phyloP scores from a whole-genome alignment of 2,329 filamentous ascomycete species.

The Neopestalotiopsis clavispora region DNA sequence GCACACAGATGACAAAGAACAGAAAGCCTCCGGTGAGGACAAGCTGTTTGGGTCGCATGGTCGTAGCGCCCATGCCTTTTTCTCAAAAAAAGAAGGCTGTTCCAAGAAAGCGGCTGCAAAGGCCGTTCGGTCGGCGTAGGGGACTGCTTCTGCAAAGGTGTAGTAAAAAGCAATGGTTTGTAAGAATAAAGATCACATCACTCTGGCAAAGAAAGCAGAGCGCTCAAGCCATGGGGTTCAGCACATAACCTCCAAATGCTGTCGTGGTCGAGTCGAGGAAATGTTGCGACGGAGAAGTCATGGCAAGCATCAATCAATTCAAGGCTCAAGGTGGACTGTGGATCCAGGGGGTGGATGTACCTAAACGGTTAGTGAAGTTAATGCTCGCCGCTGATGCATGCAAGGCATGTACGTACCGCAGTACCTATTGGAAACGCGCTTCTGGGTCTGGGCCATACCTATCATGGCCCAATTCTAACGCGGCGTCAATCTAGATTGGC shows the following conservation, averaged over 20 bases:
- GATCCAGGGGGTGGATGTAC: background rate
- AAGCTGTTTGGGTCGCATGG: conserved; percentile 44
- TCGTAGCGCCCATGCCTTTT: conserved; percentile 16
- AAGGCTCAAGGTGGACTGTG: background rate
- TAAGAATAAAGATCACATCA: background rate
- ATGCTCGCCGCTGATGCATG: background rate
- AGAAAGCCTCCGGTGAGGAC: conserved; percentile 39
- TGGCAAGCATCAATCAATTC: background rate
- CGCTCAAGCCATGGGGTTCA: background rate
- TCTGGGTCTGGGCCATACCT: background rate
- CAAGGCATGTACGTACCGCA: background rate
- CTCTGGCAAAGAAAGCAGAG: background rate
- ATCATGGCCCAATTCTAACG: too few relatives aligned
- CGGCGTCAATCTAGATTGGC: too few relatives aligned
- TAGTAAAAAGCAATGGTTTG: background rate
- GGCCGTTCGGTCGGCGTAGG: background rate
- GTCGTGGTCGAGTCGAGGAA: background rate
- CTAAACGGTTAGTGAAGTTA: background rate
- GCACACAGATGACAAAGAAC: conserved; percentile 43
- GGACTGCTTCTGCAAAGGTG: background rate
- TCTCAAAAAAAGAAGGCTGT: background rate
- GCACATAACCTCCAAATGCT: background rate
- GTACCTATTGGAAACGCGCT: background rate
- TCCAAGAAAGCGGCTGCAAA: background rate
- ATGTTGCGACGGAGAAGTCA: background rate